A percentile compares a stretch with the other conserved stretches of the same genome.
Evolutionary conservation across 148 eudicot species (phyloP).

Genomic region (Fagopyrum esculentum): DNA sequence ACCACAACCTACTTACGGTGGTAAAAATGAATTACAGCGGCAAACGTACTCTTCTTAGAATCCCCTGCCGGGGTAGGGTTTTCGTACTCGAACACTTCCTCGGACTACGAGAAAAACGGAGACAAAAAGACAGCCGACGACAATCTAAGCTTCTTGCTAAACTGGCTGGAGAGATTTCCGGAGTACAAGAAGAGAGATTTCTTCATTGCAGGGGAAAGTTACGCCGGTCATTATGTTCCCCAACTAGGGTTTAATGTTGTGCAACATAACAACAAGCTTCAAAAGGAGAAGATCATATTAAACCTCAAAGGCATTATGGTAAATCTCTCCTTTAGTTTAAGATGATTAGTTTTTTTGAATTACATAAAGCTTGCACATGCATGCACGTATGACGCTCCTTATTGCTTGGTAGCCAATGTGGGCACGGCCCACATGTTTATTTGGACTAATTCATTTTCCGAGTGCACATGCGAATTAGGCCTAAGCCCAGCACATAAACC

Average conservation of each 20-base stretch:
- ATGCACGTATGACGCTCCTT: not conserved
- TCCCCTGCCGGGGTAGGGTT: conserved; percentile 16
- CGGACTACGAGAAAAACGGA: not conserved
- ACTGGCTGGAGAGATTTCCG: conserved; percentile 17
- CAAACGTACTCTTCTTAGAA: conserved; percentile 16
- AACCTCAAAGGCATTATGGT: conserved; percentile 16
- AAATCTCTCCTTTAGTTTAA: not conserved
- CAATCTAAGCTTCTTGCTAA: conserved; percentile 10
- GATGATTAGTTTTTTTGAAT: not conserved
- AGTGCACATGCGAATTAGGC: no score
- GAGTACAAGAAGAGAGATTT: conserved; percentile 16
- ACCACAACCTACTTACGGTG: not conserved
- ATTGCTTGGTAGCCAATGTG: not conserved
- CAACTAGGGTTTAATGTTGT: conserved; percentile 10
- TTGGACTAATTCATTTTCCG: no score
- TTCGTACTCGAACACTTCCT: conserved; percentile 6
- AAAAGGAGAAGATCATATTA: not conserved
- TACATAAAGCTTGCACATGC: not conserved
- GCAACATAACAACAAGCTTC: conserved; percentile 6
- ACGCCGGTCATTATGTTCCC: conserved; percentile 19
- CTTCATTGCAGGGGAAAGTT: conserved; percentile 15
- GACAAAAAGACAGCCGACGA: conserved; percentile 12
- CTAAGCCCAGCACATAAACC: no score
- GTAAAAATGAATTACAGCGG: conserved; percentile 4
- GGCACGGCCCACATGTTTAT: not conserved